Percentiles rank a stretch among this genome's conserved stretches.
Conservation (phyloP, 1,284 basidiomycete genomes). For the Ganoderma boninense region DNA sequence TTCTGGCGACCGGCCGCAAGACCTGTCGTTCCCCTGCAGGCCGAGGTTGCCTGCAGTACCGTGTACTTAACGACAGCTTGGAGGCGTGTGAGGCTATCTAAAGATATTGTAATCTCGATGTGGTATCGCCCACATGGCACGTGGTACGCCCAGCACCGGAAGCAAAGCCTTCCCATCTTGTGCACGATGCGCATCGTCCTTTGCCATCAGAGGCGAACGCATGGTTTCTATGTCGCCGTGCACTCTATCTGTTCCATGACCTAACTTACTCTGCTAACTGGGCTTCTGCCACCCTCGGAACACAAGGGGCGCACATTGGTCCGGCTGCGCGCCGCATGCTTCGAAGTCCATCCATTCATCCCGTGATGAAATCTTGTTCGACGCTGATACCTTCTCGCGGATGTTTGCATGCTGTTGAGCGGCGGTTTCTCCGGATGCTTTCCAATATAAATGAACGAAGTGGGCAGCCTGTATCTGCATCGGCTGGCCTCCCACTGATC, state of each 20-base stretch:
- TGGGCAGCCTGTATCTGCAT: slow-evolving; percentile 5
- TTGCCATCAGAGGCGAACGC: slow-evolving; percentile 25
- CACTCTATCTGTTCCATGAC: slow-evolving; percentile 20
- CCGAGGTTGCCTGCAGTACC: slow-evolving; percentile 14
- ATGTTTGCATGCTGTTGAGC: slow-evolving; percentile 5
- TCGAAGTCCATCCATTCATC: slow-evolving; percentile 19
- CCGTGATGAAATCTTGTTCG: slow-evolving; percentile 26
- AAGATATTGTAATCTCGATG: slow-evolving; percentile 32
- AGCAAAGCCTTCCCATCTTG: slow-evolving; percentile 17
- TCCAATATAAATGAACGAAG: slow-evolving; percentile 22
- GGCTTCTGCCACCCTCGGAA: slow-evolving; percentile 19
- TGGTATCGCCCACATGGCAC: slow-evolving; percentile 17
- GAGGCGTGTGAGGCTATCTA: slow-evolving; percentile 32
- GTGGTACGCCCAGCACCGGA: slow-evolving; percentile 16
- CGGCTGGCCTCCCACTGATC: slow-evolving; percentile 23
- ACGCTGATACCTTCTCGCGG: slow-evolving; percentile 23
- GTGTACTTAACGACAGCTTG: slow-evolving; percentile 29
- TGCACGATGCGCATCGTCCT: slow-evolving; percentile 24
- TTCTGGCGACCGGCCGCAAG: slow-evolving; percentile 18
- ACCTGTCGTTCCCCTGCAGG: slow-evolving; percentile 1
- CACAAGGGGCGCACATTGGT: slow-evolving; percentile 29
- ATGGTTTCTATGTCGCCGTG: slow-evolving; percentile 27
- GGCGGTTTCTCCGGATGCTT: slow-evolving; percentile 20
- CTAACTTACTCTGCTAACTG: slow-evolving; percentile 15
- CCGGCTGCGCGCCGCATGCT: slow-evolving; percentile 32